Percentiles rank a stretch among this genome's conserved stretches.
Conservation (phyloP, 495 filamentous ascomycete species). For the Penicilliopsis zonata region DNA sequence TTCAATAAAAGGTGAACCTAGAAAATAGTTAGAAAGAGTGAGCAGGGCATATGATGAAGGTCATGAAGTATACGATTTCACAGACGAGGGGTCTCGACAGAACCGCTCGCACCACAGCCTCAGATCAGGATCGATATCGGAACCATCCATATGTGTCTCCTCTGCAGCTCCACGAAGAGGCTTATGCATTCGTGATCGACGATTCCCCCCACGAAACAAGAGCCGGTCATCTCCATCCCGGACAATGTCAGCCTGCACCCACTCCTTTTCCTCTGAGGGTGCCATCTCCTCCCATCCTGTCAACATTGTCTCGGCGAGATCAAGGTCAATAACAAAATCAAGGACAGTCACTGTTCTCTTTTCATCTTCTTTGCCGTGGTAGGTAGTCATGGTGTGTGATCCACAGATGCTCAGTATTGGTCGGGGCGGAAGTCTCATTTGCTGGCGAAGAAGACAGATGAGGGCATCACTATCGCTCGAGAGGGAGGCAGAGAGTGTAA, state of each 20-base stretch:
- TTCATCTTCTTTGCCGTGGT: slow-evolving; percentile 15
- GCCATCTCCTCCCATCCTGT: slow-evolving; percentile 13
- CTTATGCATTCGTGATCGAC: slow-evolving; percentile 5
- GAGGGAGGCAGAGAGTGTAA: not conserved
- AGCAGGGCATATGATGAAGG: not conserved
- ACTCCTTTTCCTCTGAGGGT: not conserved
- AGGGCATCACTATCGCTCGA: slow-evolving; percentile 6
- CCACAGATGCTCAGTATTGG: slow-evolving; percentile 21
- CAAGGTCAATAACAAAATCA: slow-evolving; percentile 30
- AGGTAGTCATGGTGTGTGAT: slow-evolving; percentile 16
- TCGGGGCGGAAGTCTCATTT: slow-evolving; percentile 23
- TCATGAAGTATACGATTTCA: slow-evolving; percentile 25
- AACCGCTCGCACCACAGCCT: slow-evolving; percentile 29
- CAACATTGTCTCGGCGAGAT: slow-evolving; percentile 22
- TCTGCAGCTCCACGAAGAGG: not conserved
- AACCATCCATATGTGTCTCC: slow-evolving; percentile 4
- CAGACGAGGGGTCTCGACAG: slow-evolving; percentile 21
- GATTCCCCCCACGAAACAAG: slow-evolving; percentile 19
- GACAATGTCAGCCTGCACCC: slow-evolving; percentile 10
- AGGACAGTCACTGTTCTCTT: slow-evolving; percentile 14
- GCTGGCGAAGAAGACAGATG: slow-evolving; percentile 13
- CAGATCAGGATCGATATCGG: slow-evolving; percentile 5
- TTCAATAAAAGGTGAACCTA: slow-evolving; percentile 30
- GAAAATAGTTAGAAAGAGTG: not conserved
- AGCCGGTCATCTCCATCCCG: slow-evolving; percentile 14